Percentiles rank a stretch among this genome's conserved stretches.
These are phyloP conservation scores for Emmonsiellopsis sp. DNA, from an alignment of 2,329 filamentous ascomycete genomes.

Conservation along the genomic window DNA sequence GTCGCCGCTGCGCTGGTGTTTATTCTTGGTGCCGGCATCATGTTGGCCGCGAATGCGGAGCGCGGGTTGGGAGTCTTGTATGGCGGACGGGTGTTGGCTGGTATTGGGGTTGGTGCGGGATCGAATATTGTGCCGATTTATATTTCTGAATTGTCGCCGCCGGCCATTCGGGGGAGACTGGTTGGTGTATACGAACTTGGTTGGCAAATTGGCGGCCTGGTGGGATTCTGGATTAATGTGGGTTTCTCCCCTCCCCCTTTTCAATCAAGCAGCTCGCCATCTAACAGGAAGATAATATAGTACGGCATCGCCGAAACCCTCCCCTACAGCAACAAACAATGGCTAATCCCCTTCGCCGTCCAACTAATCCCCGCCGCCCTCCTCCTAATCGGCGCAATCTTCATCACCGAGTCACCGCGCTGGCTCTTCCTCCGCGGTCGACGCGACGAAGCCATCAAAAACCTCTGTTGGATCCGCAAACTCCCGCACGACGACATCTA, in stretches of 20 bases:
- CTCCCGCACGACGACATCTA: constrained; percentile 44
- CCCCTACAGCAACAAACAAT: constrained; percentile 24
- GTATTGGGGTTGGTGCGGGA: constrained; percentile 48
- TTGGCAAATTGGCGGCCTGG: constrained; percentile 45
- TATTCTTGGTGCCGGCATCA: constrained; percentile 61
- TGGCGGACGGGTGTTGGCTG: constrained; percentile 49
- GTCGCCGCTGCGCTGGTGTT: constrained; percentile 56
- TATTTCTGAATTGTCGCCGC: constrained; percentile 50
- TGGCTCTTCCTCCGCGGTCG: constrained; percentile 62
- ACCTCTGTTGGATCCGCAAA: constrained; percentile 40
- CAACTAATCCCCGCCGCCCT: constrained; percentile 34
- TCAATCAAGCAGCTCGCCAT: no score
- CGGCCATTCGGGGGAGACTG: constrained; percentile 50
- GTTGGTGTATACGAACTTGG: constrained; percentile 50
- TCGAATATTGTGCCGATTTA: constrained; percentile 53
- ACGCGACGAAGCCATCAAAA: constrained; percentile 55
- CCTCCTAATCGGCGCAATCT: constrained; percentile 47
- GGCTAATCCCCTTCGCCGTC: constrained; percentile 35
- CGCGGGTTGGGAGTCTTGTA: constrained; percentile 56
- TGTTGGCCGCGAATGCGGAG: constrained; percentile 56
- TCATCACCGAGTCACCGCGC: constrained; percentile 57
- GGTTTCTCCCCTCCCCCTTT: constrained; percentile 6
- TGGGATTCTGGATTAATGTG: constrained; percentile 44
- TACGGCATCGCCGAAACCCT: not conserved
- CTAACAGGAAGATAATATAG: no score